Evolutionary conservation across 306 rosid genomes (phyloP), one percentile per base, ranked within the genome.

Genomic region (Phaseolus lunatus): DNA sequence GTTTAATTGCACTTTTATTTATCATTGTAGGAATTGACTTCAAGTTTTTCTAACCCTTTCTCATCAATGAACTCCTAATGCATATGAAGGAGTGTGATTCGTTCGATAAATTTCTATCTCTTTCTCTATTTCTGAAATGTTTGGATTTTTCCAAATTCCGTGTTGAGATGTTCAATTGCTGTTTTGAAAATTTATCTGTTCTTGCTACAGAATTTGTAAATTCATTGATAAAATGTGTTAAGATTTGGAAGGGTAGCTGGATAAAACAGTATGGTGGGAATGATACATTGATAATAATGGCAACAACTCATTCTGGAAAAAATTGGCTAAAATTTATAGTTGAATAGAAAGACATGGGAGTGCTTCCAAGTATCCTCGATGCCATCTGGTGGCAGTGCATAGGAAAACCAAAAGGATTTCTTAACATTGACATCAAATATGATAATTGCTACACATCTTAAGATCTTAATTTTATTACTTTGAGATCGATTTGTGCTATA

Each of bases 141-240:
- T n/a, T n/a, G n/a, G n/a, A n/a, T n/a, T n/a, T n/a, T n/a, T n/a
- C n/a, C n/a, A n/a, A n/a, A n/a, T n/a, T n/a, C n/a, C n/a, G n/a
- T n/a, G n/a, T 63, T 15, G 44, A 10, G 26, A 50, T 76, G 63
- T 65, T 59, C 35, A 45, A 24, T 73, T 74, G 57, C 35, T 71
- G 37, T 26, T 47, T 65, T 78, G 44, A 58, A 64, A 41, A 66
- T 53, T 65, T 77, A 72, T 44, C 54, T 59, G 39, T 66, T 18
- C 53, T 68, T 74, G 64, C 19, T 29, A 59, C 47, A 58, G 37
- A 23, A 8, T 69, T 67, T 15, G 31, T 22, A 26, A 67, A 27
- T 73, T 13, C 33, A 7, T 16, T 33, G 16, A 37, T 16, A 66
- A 41, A 39, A 2, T 65, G 23, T 43, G 53, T 66, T 3, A 41